Percentiles rank a stretch among this genome's conserved stretches.
These are phyloP conservation scores for Globisporangium apiculatum DNA, from an alignment of 352 stramenopile species.

Conservation along the genomic window DNA sequence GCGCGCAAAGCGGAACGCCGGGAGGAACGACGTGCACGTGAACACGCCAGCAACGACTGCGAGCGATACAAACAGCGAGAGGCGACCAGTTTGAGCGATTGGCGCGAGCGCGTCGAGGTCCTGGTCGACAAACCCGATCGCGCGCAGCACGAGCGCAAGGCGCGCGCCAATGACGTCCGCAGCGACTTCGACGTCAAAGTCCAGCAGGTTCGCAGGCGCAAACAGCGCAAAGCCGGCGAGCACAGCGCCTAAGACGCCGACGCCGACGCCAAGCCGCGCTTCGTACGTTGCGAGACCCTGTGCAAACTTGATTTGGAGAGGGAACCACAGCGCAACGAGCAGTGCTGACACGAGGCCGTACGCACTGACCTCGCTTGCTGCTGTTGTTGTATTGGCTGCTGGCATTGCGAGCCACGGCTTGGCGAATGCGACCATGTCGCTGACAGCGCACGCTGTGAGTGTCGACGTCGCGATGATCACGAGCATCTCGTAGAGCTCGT, in stretches of 20 bases:
- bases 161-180: constrained; percentile 26
- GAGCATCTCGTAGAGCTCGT: constrained; percentile 79
- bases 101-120: constrained; percentile 45
- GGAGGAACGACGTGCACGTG: constrained; percentile 56
- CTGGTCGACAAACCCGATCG: constrained; percentile 50
- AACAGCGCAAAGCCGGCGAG: constrained; percentile 53
- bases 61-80: constrained; percentile 27
- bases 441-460: constrained; percentile 33
- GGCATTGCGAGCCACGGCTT: constrained; percentile 16
- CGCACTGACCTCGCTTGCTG: constrained; percentile 39
- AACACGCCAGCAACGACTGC: constrained; percentile 44
- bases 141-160: constrained; percentile 41
- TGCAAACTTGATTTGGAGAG: constrained; percentile 62
- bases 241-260: constrained; percentile 54
- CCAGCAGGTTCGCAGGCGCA: constrained; percentile 44
- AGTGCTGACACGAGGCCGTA: constrained; percentile 62
- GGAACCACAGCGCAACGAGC: constrained; percentile 67
- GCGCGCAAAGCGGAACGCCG: constrained; percentile 66
- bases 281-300: constrained; percentile 59
- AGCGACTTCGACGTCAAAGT: constrained; percentile 62
- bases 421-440: constrained; percentile 33
- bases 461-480: constrained; percentile 59
- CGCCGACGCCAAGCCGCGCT: constrained; percentile 38
- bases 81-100: constrained; percentile 16
- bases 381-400: not conserved